Percentiles rank a stretch among this genome's conserved stretches.
Conservation (phyloP, 2,329 filamentous ascomycete genomes). For the Arthrobotrys iridis region DNA sequence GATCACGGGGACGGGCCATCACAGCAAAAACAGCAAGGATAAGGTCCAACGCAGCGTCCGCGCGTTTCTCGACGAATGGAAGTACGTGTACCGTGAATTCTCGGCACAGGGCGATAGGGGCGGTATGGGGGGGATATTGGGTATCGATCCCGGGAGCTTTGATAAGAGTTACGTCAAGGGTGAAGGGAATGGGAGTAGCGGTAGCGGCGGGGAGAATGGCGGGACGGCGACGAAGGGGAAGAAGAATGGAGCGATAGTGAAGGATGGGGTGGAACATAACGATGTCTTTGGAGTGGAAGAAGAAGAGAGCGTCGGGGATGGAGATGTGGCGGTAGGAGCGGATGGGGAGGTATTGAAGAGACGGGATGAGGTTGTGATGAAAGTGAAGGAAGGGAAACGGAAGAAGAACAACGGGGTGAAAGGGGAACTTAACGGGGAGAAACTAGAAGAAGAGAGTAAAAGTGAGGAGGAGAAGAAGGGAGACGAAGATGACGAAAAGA, state of each 20-base stretch:
- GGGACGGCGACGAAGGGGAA: constrained; percentile 1
- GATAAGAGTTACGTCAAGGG: constrained; percentile 70
- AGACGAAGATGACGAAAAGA: neutral
- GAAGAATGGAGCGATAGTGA: neutral
- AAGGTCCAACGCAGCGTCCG: constrained; percentile 96
- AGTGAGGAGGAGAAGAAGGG: constrained; percentile 59
- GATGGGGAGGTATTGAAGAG: constrained; percentile 32
- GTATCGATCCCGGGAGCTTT: constrained; percentile 74
- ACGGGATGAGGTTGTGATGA: constrained; percentile 40
- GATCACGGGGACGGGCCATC: constrained; percentile 95
- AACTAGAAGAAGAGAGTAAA: neutral
- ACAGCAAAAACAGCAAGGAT: constrained; percentile 98
- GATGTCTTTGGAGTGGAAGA: constrained; percentile 47
- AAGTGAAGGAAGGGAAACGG: constrained; percentile 38
- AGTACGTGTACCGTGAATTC: constrained; percentile 95
- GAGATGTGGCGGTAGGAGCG: constrained; percentile 27
- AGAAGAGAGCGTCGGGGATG: constrained; percentile 19
- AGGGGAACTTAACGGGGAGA: neutral
- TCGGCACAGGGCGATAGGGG: constrained; percentile 92
- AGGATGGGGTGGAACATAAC: neutral
- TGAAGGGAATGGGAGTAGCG: constrained; percentile 53
- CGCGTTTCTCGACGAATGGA: constrained; percentile 91
- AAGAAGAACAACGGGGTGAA: constrained; percentile 12
- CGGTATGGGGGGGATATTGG: constrained; percentile 75
- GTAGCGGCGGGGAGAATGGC: constrained; percentile 19